A percentile compares a stretch with the other conserved stretches of the same genome.
phyloP scores from a whole-genome alignment of 768 basidiomycete species.

The Boletus vinaceobasis region DNA sequence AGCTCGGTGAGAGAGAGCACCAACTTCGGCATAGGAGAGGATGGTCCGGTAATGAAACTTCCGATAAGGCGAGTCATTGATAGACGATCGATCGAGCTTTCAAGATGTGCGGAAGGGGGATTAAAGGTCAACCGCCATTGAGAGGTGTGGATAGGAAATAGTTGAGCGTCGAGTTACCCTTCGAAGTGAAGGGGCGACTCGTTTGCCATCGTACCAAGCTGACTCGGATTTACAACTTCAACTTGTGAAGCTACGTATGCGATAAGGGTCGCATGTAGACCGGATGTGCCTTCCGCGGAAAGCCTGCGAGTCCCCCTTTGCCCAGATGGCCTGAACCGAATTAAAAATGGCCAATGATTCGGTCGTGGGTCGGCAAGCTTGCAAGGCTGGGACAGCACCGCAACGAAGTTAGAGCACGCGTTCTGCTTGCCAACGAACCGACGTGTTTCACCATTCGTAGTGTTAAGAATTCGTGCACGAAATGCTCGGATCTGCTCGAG shows the following conservation, averaged over 20 bases:
- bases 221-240: no score
- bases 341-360: neutral
- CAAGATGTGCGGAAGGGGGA: no score
- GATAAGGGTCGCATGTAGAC: no score
- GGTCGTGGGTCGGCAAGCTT: neutral
- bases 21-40: neutral
- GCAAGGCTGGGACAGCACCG: no score
- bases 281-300: neutral
- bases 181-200: no score
- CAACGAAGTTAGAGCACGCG: no score
- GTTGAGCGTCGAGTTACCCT: no score
- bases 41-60: neutral
- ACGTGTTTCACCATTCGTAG: neutral
- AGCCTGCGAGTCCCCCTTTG: neutral
- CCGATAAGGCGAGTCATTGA: neutral
- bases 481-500: constrained; percentile 4
- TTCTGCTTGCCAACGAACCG: no score
- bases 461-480: neutral
- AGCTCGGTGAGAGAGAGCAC: neutral
- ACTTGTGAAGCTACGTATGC: neutral
- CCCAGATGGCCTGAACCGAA: no score
- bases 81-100: neutral
- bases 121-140: neutral
- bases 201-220: no score
- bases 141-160: neutral